Evolutionary conservation across 1,139 yeast species (phyloP).

Genomic region (Yamadazyma epiphylla): DNA sequence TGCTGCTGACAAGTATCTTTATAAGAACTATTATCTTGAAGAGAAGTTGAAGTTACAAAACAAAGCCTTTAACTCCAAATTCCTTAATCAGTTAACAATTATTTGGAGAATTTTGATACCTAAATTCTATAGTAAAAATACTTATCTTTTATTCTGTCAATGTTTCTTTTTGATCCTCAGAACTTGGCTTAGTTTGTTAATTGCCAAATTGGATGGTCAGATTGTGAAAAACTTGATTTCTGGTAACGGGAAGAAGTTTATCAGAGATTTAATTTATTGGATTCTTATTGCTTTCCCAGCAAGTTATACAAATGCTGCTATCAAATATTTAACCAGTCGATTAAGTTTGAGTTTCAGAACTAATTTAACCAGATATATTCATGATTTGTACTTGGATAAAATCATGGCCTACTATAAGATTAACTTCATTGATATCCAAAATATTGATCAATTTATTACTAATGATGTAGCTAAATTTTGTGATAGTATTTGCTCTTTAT

Average conservation of each 20-base stretch:
- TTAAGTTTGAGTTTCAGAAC: slow-evolving; percentile 83
- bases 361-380: slow-evolving; percentile 78
- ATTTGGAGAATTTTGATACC: slow-evolving; percentile 85
- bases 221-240: slow-evolving; percentile 87
- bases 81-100: slow-evolving; percentile 68
- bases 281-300: slow-evolving; percentile 89
- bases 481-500: slow-evolving; percentile 77
- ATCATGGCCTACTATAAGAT: slow-evolving; percentile 80
- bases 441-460: slow-evolving; percentile 76
- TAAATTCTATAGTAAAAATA: slow-evolving; percentile 61
- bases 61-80: slow-evolving; percentile 57
- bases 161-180: slow-evolving; percentile 73
- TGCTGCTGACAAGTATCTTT: slow-evolving; percentile 66
- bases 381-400: slow-evolving; percentile 82
- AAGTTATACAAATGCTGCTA: slow-evolving; percentile 87
- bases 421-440: slow-evolving; percentile 31
- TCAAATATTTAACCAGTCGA: slow-evolving; percentile 74
- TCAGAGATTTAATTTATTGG: slow-evolving; percentile 82
- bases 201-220: slow-evolving; percentile 89
- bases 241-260: slow-evolving; percentile 71
- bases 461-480: slow-evolving; percentile 82
- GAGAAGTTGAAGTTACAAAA: slow-evolving; percentile 30
- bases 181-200: slow-evolving; percentile 82
- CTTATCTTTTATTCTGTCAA: slow-evolving; percentile 65
- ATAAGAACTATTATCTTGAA: slow-evolving; percentile 48